Base-by-base conservation (phyloP, 306 rosid species). In the Casuarina equisetifolia region DNA sequence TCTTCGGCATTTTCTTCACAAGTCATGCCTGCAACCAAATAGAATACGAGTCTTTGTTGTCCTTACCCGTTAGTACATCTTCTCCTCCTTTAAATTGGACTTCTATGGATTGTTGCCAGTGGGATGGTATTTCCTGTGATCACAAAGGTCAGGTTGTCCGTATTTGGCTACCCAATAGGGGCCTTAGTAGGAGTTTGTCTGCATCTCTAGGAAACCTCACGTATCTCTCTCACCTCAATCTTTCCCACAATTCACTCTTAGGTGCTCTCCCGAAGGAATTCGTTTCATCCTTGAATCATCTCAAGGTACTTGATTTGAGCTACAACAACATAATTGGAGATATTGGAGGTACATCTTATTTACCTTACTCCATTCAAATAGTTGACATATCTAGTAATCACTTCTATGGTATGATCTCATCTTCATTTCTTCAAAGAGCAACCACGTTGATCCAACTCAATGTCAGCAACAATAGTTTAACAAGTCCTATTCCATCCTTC, bases 261-360 rank as follows among this genome's bases (percentile, higher is more conserved):
- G 48, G 71, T 32, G n/a, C 70, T 1, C 11, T 61, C 1, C 13
- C 36, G 20, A 32, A 49, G 17, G 55, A 9, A 32, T 58, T 61
- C 44, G 59, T 74, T 69, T 61, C 10, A 43, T 61, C 68, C 42
- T 45, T 74, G 38, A 36, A 10, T 43, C 71, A 6, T 2, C 78
- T 74, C 38, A 5, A 57, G 59, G 35, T 74, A 2, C 46, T 74
- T 32, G 78, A 74, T 35, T 59, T 74, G 78, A 74, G 71, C 69
- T 74, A 12, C 64, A 74, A 74, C 58, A 32, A 15, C 59, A 40
- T 74, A 8, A 20, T 7, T 45, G 78, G 71, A 61, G 69, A 64
- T 50, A 46, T 67, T 45, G 71, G 71, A 61, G 69, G 50, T 50
- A 46, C 52, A 2, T 25, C 67, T 46, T 0, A 11, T 8, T 46